Percentiles rank a stretch among this genome's conserved stretches.
Conservation (phyloP, 2,329 filamentous ascomycete species). For the Sporothrix schenckii region DNA sequence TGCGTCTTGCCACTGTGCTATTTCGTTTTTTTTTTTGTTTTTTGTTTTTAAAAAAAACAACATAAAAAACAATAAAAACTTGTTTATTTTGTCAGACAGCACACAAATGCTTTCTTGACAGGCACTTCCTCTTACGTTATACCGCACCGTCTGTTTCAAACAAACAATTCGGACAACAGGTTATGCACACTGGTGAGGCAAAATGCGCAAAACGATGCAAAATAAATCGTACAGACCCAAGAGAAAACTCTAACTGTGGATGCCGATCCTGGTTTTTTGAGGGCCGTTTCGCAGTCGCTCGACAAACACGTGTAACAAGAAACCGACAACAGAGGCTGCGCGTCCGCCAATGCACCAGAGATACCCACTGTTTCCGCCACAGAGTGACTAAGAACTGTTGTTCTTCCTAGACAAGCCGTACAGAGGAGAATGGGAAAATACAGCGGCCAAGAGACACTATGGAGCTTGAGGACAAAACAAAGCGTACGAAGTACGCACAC, state of each 20-base stretch:
- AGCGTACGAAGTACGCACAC: too few species aligned
- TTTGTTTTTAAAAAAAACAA: not conserved
- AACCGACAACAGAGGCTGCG: conserved; percentile 2
- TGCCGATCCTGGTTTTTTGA: not conserved
- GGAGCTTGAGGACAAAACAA: not conserved
- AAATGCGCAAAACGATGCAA: conserved; percentile 17
- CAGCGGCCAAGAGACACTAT: conserved; percentile 7
- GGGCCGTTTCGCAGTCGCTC: too few species aligned
- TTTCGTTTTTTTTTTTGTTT: not conserved
- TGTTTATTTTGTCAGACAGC: not conserved
- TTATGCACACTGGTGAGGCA: conserved; percentile 10
- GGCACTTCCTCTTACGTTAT: too few species aligned
- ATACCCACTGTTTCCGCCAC: not conserved
- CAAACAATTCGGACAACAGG: not conserved
- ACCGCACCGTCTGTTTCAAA: not conserved
- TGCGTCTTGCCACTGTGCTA: not conserved
- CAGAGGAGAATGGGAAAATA: not conserved
- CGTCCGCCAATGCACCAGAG: not conserved
- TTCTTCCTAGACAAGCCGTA: not conserved
- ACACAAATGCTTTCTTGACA: too few species aligned
- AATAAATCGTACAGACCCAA: not conserved
- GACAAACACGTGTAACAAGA: conserved; percentile 20
- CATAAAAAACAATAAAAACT: too few species aligned
- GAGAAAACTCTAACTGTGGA: conserved; percentile 22
- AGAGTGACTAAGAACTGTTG: not conserved